phyloP scores from a whole-genome alignment of 2,329 filamentous ascomycete genomes.

The Penicillium freii region DNA sequence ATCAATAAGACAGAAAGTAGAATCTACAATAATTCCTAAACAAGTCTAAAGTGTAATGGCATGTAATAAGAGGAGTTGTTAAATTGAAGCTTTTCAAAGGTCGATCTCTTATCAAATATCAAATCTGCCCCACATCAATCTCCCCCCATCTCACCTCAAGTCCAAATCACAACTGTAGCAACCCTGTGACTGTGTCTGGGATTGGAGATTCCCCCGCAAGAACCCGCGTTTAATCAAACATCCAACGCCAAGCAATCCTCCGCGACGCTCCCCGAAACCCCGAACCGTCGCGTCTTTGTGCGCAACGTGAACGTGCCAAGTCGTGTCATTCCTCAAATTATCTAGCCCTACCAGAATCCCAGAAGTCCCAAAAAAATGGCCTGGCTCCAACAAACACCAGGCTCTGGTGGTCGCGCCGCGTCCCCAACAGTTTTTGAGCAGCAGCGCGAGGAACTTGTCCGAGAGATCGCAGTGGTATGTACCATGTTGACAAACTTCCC shows the following conservation, averaged over 20 bases:
- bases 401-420: slow-evolving; percentile 16
- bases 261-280: not conserved
- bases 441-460: slow-evolving; percentile 43
- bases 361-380: slow-evolving; percentile 12
- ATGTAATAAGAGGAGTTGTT: not conserved
- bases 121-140: not conserved
- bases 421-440: slow-evolving; percentile 43
- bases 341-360: not conserved
- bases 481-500: slow-evolving; percentile 22
- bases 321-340: not conserved
- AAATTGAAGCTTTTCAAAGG: not conserved
- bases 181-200: not conserved
- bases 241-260: not conserved
- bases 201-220: not conserved
- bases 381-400: slow-evolving; percentile 19
- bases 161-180: not conserved
- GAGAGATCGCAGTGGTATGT: slow-evolving; percentile 46
- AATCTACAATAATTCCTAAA: not conserved
- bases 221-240: not conserved
- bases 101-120: not conserved
- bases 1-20: not conserved
- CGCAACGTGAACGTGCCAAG: not conserved
- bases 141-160: not conserved
- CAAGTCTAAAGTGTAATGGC: not conserved
- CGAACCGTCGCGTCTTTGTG: not conserved